Evolutionary conservation across 306 rosid species (phyloP).

Genomic region (Sicyos edulis): DNA sequence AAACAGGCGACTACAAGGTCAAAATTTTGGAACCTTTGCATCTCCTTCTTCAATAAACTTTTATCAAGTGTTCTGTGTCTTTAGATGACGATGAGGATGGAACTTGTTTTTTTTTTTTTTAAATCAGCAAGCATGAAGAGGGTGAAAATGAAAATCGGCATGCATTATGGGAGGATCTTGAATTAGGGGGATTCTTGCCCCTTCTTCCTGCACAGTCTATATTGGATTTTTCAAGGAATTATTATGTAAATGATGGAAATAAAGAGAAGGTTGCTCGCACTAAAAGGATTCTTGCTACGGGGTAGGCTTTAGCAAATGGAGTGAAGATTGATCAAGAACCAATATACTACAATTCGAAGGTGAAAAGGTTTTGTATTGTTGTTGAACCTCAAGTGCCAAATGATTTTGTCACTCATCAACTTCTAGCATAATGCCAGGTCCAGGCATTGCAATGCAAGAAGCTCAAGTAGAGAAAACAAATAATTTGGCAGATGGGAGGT

Average conservation of each 20-base stretch:
- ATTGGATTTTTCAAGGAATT: conserved; percentile 87
- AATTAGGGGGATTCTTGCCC: conserved; percentile 84
- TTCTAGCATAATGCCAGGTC: conserved; percentile 31
- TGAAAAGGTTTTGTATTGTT: conserved; percentile 60
- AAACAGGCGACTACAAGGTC: conserved; percentile 57
- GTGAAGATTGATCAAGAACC: conserved; percentile 58
- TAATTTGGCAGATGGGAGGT: conserved; percentile 30
- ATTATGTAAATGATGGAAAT: conserved; percentile 58
- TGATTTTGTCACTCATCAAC: conserved; percentile 37
- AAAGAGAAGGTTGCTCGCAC: conserved; percentile 66
- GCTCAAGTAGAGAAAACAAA: conserved; percentile 32
- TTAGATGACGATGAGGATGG: conserved; percentile 62
- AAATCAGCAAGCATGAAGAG: conserved; percentile 79
- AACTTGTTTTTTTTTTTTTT: conserved; percentile 35
- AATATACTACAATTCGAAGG: conserved; percentile 53
- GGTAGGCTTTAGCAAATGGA: conserved; percentile 64
- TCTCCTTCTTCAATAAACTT: conserved; percentile 68
- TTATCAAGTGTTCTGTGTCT: conserved; percentile 41
- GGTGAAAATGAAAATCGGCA: conserved; percentile 80
- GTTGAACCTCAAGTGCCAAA: conserved; percentile 40
- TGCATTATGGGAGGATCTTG: conserved; percentile 94
- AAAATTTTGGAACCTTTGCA: conserved; percentile 68
- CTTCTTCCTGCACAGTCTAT: conserved; percentile 85
- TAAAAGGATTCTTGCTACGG: conserved; percentile 80
- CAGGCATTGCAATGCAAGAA: conserved; percentile 38